These are phyloP conservation scores for Geotrichum citri-aurantii DNA, from an alignment of 1,139 yeast species.

Conservation along the genomic window DNA sequence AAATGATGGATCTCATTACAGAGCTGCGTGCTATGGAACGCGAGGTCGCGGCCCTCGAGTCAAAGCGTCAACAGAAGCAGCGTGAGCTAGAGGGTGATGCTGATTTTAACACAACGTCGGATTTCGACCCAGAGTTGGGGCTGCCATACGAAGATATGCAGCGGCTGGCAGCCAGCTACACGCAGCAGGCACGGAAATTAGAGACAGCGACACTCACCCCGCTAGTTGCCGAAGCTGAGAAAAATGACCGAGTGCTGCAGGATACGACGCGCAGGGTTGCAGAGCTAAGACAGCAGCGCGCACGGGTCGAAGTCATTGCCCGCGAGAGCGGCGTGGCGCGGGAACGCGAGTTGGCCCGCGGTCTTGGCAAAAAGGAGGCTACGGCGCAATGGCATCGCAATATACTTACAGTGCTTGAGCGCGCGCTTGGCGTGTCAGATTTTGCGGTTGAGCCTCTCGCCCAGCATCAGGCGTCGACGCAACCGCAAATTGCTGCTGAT, in stretches of 20 bases:
- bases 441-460: constrained; percentile 7
- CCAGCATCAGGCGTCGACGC: background rate
- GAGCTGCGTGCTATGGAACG: constrained; percentile 29
- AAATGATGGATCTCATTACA: constrained; percentile 22
- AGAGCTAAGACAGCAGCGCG: background rate
- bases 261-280: background rate
- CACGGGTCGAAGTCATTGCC: constrained; percentile 12
- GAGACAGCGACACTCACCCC: background rate
- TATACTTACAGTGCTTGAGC: constrained; percentile 20
- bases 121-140: background rate
- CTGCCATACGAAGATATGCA: background rate
- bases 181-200: background rate
- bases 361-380: constrained; percentile 23
- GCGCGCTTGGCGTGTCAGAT: constrained; percentile 17
- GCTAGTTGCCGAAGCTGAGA: constrained; percentile 21
- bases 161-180: background rate
- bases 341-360: constrained; percentile 19
- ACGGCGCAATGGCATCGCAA: constrained; percentile 26
- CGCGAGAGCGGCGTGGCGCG: constrained; percentile 19
- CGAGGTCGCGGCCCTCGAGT: constrained; percentile 25
- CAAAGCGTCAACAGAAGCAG: constrained; percentile 13
- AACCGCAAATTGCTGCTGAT: too few species aligned
- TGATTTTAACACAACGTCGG: background rate
- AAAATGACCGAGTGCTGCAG: constrained; percentile 16
- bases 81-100: background rate